Percentiles rank a stretch among this genome's conserved stretches.
These are phyloP conservation scores for Rhizopogon sp. DNA, from an alignment of 768 basidiomycete genomes.

Conservation along the genomic window DNA sequence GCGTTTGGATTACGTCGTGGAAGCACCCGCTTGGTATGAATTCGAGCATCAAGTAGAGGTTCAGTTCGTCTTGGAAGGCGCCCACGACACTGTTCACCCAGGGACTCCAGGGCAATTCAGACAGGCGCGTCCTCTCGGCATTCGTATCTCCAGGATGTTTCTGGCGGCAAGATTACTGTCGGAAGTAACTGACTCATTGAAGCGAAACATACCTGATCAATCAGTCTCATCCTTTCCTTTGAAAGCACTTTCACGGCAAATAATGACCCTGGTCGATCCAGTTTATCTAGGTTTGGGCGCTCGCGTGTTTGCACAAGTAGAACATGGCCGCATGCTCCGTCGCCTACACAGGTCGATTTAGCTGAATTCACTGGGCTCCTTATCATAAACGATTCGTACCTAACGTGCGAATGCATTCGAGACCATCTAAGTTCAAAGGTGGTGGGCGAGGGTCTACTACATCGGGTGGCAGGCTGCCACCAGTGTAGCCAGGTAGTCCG, in stretches of 20 bases:
- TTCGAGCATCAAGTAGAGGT: slow-evolving; percentile 50
- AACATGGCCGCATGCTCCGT: slow-evolving; percentile 37
- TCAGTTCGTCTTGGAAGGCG: slow-evolving; percentile 40
- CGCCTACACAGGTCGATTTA: slow-evolving; percentile 25
- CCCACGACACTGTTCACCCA: slow-evolving; percentile 45
- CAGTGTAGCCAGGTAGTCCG: slow-evolving; percentile 4
- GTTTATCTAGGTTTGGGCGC: slow-evolving; percentile 17
- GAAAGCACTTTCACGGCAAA: slow-evolving; percentile 44
- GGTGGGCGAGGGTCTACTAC: slow-evolving; percentile 34
- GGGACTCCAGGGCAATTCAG: slow-evolving; percentile 45
- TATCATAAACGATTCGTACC: slow-evolving; percentile 20
- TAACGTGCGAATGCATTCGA: slow-evolving; percentile 38
- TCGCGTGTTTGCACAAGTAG: slow-evolving; percentile 34
- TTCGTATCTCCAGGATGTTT: slow-evolving; percentile 26
- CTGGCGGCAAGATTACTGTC: slow-evolving; percentile 12
- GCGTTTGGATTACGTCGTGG: slow-evolving; percentile 28
- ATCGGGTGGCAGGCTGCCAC: slow-evolving; percentile 10
- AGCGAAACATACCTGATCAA: slow-evolving; percentile 22
- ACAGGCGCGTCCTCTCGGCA: slow-evolving; percentile 38
- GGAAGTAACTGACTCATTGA: not conserved
- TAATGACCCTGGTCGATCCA: slow-evolving; percentile 31
- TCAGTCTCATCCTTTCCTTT: slow-evolving; percentile 29
- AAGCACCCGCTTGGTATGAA: slow-evolving; percentile 42
- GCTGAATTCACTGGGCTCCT: not conserved
- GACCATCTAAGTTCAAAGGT: slow-evolving; percentile 29